Base-by-base conservation (phyloP, 768 basidiomycete genomes). In the Ramaria sp. region DNA sequence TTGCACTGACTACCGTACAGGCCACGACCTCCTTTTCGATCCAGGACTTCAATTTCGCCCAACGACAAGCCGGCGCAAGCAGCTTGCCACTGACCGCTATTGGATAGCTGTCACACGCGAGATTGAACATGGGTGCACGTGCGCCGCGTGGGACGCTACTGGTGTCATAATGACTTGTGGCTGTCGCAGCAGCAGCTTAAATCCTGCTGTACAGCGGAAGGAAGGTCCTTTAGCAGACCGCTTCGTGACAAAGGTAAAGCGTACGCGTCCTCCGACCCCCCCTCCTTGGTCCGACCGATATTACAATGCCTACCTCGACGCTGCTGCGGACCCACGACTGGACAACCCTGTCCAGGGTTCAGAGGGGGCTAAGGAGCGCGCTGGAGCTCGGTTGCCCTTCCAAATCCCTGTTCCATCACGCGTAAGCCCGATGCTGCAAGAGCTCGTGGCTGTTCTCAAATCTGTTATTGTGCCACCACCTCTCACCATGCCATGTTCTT, bases 21-120 rank as follows among this genome's bases (percentile, higher is more conserved):
- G 88, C 34, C 91, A 95, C 63, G 91, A 94, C 70, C 77, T 94
- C 59, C 79, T 94, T 62, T 93, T 94, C 62, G 92, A 95, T 61
- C 78, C 88, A 17, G 83, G 84, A 15, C 73, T 91, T 13, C 88
- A 91, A 67, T 91, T 91, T 69, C 79, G 86, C 43, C 87, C 88
- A 11, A 83, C 84, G 1, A 77, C 79, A n/a, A 81, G 81, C 60
- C 80, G 84, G 41, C 80, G 84, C 57, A 91, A 91, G 67, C 67
- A 80, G 50, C 81, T 84, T 50, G 73, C 81, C 38, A 77, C 83
- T 0, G 89, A 92, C 61, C 81, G 78, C 59, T 97, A 95, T 66
- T 97, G 93, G 93, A 73, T 74, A 42, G 86, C 91, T 43, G 75
- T 97, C 53, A 73, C 78, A 34, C 80, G 79, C 51, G 93, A 97